Evolutionary conservation across 2,329 filamentous ascomycete genomes (phyloP).

Genomic region (Penicillium sp.): DNA sequence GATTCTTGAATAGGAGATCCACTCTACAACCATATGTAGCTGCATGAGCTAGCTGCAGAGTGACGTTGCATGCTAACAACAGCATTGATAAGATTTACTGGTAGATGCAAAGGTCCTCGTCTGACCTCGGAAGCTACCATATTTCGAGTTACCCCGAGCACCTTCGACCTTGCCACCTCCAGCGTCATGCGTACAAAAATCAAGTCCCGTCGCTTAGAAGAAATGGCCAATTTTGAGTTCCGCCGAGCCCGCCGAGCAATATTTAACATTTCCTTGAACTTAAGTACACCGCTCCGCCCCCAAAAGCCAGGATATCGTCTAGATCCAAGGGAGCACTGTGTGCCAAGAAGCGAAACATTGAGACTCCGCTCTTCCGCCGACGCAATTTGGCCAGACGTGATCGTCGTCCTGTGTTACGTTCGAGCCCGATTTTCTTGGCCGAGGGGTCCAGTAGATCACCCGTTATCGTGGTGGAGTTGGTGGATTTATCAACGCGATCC

Average conservation of each 20-base stretch:
- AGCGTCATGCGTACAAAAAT: too few relatives aligned
- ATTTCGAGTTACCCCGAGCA: too few relatives aligned
- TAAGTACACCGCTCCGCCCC: too few relatives aligned
- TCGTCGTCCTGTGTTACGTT: not conserved
- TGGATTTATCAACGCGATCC: conserved; percentile 1
- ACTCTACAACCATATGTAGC: not conserved
- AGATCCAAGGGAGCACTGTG: not conserved
- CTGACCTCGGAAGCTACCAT: not conserved
- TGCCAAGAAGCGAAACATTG: not conserved
- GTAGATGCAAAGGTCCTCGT: not conserved
- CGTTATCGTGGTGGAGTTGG: conserved; percentile 5
- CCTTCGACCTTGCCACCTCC: too few relatives aligned
- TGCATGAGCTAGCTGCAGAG: not conserved
- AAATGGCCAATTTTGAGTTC: not conserved
- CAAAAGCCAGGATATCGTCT: not conserved
- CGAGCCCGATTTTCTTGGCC: not conserved
- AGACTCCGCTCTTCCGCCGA: conserved; percentile 1
- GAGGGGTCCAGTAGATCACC: not conserved
- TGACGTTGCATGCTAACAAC: not conserved
- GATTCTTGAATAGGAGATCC: not conserved
- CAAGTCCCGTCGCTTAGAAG: too few relatives aligned
- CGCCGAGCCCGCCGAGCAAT: not conserved
- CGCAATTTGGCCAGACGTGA: not conserved
- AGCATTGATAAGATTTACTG: not conserved
- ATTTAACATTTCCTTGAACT: not conserved